A percentile compares a stretch with the other conserved stretches of the same genome.
phyloP scores from a whole-genome alignment of 495 filamentous ascomycete species.

The Xylaria bambusicola region DNA sequence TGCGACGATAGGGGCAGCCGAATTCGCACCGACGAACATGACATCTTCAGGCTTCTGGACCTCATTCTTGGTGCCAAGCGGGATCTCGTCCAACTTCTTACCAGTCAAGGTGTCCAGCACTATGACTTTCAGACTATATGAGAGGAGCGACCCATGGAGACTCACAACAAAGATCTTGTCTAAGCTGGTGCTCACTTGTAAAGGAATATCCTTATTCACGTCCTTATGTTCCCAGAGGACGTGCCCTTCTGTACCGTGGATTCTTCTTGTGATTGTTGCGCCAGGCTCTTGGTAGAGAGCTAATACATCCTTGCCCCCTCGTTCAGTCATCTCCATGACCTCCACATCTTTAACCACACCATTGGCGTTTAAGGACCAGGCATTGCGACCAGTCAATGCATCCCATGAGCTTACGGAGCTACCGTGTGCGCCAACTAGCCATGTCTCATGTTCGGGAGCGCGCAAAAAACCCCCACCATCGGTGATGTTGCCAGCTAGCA shows the following conservation, averaged over 20 bases:
- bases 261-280: constrained; percentile 61
- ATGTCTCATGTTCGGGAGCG: constrained; percentile 70
- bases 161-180: constrained; percentile 76
- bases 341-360: constrained; percentile 75
- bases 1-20: constrained; percentile 76
- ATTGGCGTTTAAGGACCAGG: constrained; percentile 65
- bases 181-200: constrained; percentile 76
- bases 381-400: constrained; percentile 74
- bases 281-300: constrained; percentile 63
- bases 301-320: constrained; percentile 67
- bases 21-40: constrained; percentile 79
- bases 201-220: constrained; percentile 66
- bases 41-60: constrained; percentile 66
- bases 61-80: constrained; percentile 71
- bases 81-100: constrained; percentile 62
- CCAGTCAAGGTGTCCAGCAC: constrained; percentile 72
- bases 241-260: constrained; percentile 72
- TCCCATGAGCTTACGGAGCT: constrained; percentile 77
- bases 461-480: constrained; percentile 60
- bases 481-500: constrained; percentile 46
- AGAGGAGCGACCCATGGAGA: constrained; percentile 66
- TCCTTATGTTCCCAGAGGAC: constrained; percentile 77
- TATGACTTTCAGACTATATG: constrained; percentile 72
- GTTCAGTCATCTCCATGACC: constrained; percentile 71
- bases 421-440: constrained; percentile 70